Conservation (phyloP, 768 basidiomycete species). For the Harrya chromipes region DNA sequence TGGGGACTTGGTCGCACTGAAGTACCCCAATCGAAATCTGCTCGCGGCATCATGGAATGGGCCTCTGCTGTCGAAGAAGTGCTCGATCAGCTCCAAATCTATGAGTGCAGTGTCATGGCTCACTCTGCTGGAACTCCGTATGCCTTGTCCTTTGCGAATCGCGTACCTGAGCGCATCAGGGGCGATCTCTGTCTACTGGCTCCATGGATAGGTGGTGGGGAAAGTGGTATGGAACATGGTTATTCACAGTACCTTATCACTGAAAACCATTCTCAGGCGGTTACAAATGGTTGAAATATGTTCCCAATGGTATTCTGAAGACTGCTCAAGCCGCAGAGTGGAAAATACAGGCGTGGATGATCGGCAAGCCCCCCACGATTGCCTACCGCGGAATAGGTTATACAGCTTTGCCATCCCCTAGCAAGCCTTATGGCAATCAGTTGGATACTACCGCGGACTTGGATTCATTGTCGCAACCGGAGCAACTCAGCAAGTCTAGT, state of each 20-base stretch:
- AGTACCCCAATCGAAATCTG: constrained; percentile 56
- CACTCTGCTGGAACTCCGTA: constrained; percentile 97
- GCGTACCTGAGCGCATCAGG: constrained; percentile 66
- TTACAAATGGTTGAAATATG: constrained; percentile 96
- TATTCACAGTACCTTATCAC: neutral
- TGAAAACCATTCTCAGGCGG: constrained; percentile 47
- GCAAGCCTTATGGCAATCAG: constrained; percentile 26
- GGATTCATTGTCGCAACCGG: constrained; percentile 20
- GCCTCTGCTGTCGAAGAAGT: constrained; percentile 87
- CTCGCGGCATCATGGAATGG: constrained; percentile 88
- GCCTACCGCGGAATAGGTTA: constrained; percentile 87
- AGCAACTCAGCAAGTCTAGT: constrained; percentile 16
- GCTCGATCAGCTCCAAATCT: constrained; percentile 73
- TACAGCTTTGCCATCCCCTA: constrained; percentile 43
- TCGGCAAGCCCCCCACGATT: constrained; percentile 90
- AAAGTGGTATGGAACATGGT: constrained; percentile 61
- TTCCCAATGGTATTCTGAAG: constrained; percentile 88
- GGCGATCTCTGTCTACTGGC: constrained; percentile 89
- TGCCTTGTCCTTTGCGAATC: constrained; percentile 83
- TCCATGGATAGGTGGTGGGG: constrained; percentile 94
- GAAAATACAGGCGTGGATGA: constrained; percentile 96
- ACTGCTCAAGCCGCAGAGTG: constrained; percentile 97
- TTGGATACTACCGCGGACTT: constrained; percentile 17
- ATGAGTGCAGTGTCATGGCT: constrained; percentile 85
- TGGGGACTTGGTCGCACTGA: constrained; percentile 94